These are phyloP conservation scores for Bertia moriformis DNA, from an alignment of 2,329 filamentous ascomycete genomes.

Conservation along the genomic window DNA sequence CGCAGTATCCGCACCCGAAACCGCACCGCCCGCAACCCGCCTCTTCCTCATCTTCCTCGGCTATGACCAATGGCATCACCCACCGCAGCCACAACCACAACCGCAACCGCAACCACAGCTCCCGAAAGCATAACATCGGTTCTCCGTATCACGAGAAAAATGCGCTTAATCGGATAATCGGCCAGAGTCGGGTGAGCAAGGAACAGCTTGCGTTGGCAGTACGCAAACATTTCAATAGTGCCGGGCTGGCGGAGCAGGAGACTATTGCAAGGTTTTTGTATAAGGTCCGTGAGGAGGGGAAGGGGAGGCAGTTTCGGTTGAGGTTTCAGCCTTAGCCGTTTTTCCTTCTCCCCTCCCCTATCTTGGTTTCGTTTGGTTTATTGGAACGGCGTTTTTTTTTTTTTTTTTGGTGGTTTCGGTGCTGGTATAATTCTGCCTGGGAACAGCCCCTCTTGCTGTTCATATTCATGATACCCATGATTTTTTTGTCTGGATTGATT, in stretches of 20 bases:
- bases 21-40: slow-evolving; percentile 4
- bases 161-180: slow-evolving; percentile 3
- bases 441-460: too few relatives aligned
- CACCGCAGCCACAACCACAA: neutral
- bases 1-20: too few relatives aligned
- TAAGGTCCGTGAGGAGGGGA: slow-evolving; percentile 27
- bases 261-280: slow-evolving; percentile 29
- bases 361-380: too few relatives aligned
- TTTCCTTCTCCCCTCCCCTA: neutral
- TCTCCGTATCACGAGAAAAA: neutral
- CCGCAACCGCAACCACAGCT: slow-evolving; percentile 9
- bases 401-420: too few relatives aligned
- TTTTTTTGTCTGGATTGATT: too few relatives aligned
- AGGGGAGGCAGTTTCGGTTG: slow-evolving; percentile 21
- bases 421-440: too few relatives aligned
- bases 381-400: too few relatives aligned
- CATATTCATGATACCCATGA: too few relatives aligned
- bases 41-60: slow-evolving; percentile 2
- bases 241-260: slow-evolving; percentile 26
- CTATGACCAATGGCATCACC: neutral
- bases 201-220: slow-evolving; percentile 23
- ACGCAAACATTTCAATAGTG: slow-evolving; percentile 29
- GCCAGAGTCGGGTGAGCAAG: slow-evolving; percentile 22
- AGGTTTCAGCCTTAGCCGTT: slow-evolving; percentile 19
- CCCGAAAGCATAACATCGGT: too few relatives aligned